Conservation (phyloP, 306 rosid species). For the Cucumis hystrix region DNA sequence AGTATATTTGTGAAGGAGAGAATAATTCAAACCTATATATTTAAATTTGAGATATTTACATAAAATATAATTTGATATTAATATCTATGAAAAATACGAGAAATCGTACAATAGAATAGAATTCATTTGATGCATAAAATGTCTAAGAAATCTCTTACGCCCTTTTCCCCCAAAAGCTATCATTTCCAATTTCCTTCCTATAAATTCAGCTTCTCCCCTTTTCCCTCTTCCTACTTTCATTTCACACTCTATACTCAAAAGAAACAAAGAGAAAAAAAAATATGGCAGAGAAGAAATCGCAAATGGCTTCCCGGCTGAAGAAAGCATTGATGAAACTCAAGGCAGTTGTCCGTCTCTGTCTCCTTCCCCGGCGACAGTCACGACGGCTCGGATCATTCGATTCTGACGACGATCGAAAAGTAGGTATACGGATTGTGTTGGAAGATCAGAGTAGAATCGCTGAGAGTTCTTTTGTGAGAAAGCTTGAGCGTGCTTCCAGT, state of each 20-base stretch:
- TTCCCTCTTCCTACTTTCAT: not conserved
- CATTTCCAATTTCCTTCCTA: not conserved
- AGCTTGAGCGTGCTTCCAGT: slow-evolving; percentile 17
- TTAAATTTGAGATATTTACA: no score
- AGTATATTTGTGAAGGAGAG: no score
- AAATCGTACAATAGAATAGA: no score
- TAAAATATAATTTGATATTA: no score
- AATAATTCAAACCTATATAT: not conserved
- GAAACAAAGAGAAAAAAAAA: not conserved
- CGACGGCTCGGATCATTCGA: slow-evolving; percentile 4
- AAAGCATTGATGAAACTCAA: slow-evolving; percentile 28
- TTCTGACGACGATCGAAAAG: slow-evolving; percentile 17
- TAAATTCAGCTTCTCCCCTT: not conserved
- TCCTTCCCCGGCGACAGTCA: not conserved
- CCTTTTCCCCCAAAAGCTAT: not conserved
- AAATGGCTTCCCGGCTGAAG: not conserved
- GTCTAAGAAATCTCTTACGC: not conserved
- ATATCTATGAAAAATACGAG: no score
- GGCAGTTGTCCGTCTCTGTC: slow-evolving; percentile 3
- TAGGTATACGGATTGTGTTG: slow-evolving; percentile 14
- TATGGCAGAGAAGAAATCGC: slow-evolving; percentile 1
- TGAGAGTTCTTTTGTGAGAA: not conserved
- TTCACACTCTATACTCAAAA: not conserved
- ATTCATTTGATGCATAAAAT: no score
- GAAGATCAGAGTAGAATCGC: slow-evolving; percentile 16